Evolutionary conservation across 495 filamentous ascomycete species (phyloP), one percentile per base, ranked within the genome.

Genomic region (Trichoderma asperelloides): DNA sequence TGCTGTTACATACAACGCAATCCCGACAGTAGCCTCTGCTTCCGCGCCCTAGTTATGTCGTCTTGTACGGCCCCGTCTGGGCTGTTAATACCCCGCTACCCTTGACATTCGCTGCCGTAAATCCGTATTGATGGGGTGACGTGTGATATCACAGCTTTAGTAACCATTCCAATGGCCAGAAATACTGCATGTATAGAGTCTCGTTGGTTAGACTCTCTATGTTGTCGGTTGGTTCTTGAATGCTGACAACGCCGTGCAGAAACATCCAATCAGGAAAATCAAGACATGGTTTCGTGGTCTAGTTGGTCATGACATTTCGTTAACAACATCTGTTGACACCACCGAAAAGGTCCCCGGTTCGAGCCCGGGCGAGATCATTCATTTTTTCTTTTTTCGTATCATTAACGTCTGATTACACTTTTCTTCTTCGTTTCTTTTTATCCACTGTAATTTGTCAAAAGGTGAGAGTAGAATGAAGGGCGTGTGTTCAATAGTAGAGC

Each of bases 291-390:
- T 60, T 60, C 55, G 55, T 60, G 55, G 55, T 60, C 55, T 60
- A 60, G 55, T 60, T 60, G 55, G 25, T 60, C 55, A 60, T 60
- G 55, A 60, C 55, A 60, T 60, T 60, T 60, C 55, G 55, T 60
- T 60, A 60, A 60, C 55, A 60, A 60, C 55, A 28, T 60, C 55
- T 60, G 55, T 60, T 60, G 27, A 60, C 55, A 60, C 55, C 55
- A 60, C 55, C 55, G 55, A 60, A 60, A 60, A 60, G 55, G 55
- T 60, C 55, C 55, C 55, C 55, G 55, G 55, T 60, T 60, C 55
- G 55, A 60, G 55, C 55, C 55, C 55, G 55, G 55, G 55, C 55
- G 55, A 60, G 55, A 60, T 60, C 55, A 60, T 60, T 7, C 25
- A 3, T 51, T 51, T 25, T 12, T 21, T n/a, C 5, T 12, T 7